Base-by-base conservation (phyloP, 2,329 filamentous ascomycete species). In the Curvularia verruculosa region DNA sequence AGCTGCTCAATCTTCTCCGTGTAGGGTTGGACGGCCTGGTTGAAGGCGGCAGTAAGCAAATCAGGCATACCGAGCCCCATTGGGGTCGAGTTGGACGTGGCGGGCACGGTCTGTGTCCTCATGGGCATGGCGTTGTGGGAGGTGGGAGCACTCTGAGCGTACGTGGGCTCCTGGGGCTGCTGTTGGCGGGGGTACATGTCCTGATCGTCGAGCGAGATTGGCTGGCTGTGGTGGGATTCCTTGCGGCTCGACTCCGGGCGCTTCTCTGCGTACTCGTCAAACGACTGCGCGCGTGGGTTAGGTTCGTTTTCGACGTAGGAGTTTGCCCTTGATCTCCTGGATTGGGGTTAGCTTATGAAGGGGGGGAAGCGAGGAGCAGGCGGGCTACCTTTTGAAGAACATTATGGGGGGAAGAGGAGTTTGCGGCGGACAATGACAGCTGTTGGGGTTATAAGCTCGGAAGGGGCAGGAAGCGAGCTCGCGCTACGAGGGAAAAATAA, bases 1-100 rank as follows among this genome's bases (percentile, higher is more conserved):
- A 84, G 72, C 55, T 78, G 75, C 63, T 83, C 81, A 50, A 83
- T 82, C 73, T 82, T 81, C 51, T 83, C 81, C n/a, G 75, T 78
- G 69, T 83, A 82, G 9, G 82, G 82, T 44, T 79, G 73, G 34
- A 84, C 73, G 13, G 82, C 81, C 68, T 82, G 80, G 66, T 83
- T 83, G 78, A 84, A 84, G 52, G 82, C 82, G 52, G 79, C 78
- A 24, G 80, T 76, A 23, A 84, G 73, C 44, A 83, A 77, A 65
- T 84, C 82, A 12, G 82, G 82, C 66, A 80, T 78, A 19, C 79
- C 74, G 65, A 81, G 80, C 3, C 70, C 40, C 63, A 73, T 72
- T 39, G 52, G 57, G 48, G 48, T 52, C 58, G 54, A 61, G 60
- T 51, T 54, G 60, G 54, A 61, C 54, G 68, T 59, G 3, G 66